Conservation (phyloP, 2,329 filamentous ascomycete species). For the Fusarium caatingaense region DNA sequence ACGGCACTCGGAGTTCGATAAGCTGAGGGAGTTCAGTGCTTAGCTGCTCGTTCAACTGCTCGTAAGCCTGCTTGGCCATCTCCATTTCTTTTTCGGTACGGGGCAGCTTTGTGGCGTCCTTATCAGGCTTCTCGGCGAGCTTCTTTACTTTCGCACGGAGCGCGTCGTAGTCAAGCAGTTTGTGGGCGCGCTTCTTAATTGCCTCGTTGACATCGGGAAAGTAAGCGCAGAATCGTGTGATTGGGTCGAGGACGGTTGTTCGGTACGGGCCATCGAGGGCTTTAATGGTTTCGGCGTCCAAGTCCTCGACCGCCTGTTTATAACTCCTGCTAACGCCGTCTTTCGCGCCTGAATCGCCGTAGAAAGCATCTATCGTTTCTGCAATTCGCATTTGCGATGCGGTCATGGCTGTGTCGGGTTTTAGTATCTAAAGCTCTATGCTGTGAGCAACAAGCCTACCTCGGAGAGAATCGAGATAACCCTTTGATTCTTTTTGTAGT, state of each 20-base stretch:
- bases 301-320: constrained; percentile 97
- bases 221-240: constrained; percentile 95
- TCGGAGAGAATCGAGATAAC: constrained; percentile 94
- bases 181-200: constrained; percentile 99
- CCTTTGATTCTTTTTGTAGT: constrained; percentile 97
- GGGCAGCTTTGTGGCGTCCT: constrained; percentile 95
- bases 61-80: constrained; percentile 92
- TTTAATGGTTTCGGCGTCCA: constrained; percentile 98
- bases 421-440: constrained; percentile 21
- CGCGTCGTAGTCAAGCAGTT: constrained; percentile 97
- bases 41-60: constrained; percentile 96
- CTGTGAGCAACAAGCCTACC: constrained; percentile 59
- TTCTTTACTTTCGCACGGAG: constrained; percentile 97
- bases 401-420: constrained; percentile 81
- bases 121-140: constrained; percentile 97
- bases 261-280: constrained; percentile 95
- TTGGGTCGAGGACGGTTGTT: constrained; percentile 94
- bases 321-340: constrained; percentile 97
- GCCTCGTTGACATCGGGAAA: constrained; percentile 99
- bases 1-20: constrained; percentile 95
- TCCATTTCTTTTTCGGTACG: constrained; percentile 96
- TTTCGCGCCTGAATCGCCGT: constrained; percentile 92
- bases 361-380: constrained; percentile 99
- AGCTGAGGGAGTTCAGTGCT: constrained; percentile 93
- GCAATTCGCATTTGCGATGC: constrained; percentile 99